Conservation (phyloP, 1,284 basidiomycete species). For the Austroboletus niveus region DNA sequence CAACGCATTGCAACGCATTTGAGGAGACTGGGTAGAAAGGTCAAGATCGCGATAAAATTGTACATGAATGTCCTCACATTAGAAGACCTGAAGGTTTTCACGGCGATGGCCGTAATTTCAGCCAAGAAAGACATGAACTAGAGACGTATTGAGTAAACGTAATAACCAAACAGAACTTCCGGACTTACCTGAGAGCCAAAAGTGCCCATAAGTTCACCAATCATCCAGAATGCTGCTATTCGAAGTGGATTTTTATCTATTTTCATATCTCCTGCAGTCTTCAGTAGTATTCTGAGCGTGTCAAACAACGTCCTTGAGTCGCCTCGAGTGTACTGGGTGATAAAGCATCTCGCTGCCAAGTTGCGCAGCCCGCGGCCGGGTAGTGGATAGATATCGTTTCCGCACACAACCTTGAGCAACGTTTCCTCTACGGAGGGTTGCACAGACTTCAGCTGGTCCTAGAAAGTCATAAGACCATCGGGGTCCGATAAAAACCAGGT, state of each 20-base stretch:
- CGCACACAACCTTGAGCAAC: constrained; percentile 63
- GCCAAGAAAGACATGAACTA: constrained; percentile 95
- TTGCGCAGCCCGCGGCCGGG: constrained; percentile 87
- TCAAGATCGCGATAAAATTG: constrained; percentile 2
- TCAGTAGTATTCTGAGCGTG: constrained; percentile 77
- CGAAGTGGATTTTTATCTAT: constrained; percentile 62
- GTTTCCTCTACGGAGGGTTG: constrained; percentile 62
- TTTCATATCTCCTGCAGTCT: constrained; percentile 73
- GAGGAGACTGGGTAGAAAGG: constrained; percentile 52
- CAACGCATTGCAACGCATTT: constrained; percentile 84
- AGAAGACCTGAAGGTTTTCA: constrained; percentile 72
- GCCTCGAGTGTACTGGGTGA: constrained; percentile 76
- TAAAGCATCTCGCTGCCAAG: constrained; percentile 75
- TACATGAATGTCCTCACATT: constrained; percentile 45
- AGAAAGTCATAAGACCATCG: constrained; percentile 4
- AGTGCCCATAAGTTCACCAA: constrained; percentile 84
- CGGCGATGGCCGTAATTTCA: constrained; percentile 68
- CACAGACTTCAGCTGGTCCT: constrained; percentile 66
- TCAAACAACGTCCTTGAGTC: constrained; percentile 88
- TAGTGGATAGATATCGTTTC: constrained; percentile 61
- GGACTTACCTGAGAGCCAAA: constrained; percentile 77
- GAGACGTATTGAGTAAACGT: background rate
- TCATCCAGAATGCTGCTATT: constrained; percentile 76
- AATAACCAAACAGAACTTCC: background rate
- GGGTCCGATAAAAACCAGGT: background rate